Base-by-base conservation (phyloP, 257 asterid species). In the Scutellaria baicalensis region DNA sequence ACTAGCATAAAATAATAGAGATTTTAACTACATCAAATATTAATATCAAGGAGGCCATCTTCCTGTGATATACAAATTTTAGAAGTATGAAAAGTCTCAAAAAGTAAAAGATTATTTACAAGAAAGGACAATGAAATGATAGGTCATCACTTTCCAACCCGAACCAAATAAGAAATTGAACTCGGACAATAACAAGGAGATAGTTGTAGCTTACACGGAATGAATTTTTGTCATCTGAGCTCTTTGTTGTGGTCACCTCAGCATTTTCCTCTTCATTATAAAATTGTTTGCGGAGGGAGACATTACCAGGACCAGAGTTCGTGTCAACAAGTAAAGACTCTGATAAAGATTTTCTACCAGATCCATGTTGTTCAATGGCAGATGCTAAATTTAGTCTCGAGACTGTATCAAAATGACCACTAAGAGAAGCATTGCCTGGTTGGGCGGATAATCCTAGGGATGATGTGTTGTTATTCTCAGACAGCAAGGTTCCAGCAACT, bases 311-410 rank as follows among this genome's bases (percentile, higher is more conserved):
- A 54, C 82, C 79, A 61, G 89, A 72, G 80, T 84, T 81, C 6
- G 90, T 84, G 69, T 94, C 93, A 42, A 62, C 80, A 65, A 81
- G 87, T 72, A 91, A 85, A 66, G 97, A 89, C 65, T 94, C 97
- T 14, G 97, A 94, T 71, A 94, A 79, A 11, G 99, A 94, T 79
- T 83, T 94, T 82, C 99, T 72, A 79, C 97, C 99, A 74, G 99
- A 91, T 72, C 96, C 96, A 75, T 87, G 92, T 47, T 85, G 94
- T 78, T 89, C 99, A 31, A 88, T 76, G 14, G 84, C 96, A 31
- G 96, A 83, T 77, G 95, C 85, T 73, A 89, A 77, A 74, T 91
- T 89, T 42, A 82, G 92, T 71, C 87, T 87, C 1, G 91, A 81
- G 56, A 83, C 80, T 42, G 97, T 69, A 73, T 84, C 86, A 57